Conservation (phyloP, 176 grass and related monocot species). For the Urochloa ruziziensis region DNA sequence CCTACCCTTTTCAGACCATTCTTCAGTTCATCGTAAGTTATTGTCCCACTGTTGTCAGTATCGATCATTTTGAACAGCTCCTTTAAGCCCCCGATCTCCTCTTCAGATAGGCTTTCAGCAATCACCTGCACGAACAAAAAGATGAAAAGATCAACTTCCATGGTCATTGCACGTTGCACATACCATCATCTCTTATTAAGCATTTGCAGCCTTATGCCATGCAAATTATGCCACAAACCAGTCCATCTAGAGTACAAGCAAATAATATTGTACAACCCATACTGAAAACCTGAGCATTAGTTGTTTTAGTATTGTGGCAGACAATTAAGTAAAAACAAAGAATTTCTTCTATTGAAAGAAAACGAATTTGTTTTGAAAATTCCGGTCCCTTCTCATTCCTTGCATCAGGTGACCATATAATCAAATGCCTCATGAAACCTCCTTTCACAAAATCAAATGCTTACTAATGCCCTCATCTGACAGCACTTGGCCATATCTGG, state of each 20-base stretch:
- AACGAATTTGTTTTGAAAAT: not conserved
- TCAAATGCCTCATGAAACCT: too few species aligned
- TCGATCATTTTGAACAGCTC: conserved; percentile 99
- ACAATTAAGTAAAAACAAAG: not conserved
- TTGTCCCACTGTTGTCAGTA: conserved; percentile 93
- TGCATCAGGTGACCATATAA: not conserved
- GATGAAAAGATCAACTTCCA: conserved; percentile 5
- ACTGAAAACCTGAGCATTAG: not conserved
- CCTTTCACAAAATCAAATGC: too few species aligned
- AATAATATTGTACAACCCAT: not conserved
- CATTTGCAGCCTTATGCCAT: conserved; percentile 17
- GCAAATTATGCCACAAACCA: not conserved
- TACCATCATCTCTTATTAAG: not conserved
- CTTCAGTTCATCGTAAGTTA: conserved; percentile 93
- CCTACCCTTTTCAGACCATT: conserved; percentile 85
- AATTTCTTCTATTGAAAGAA: not conserved
- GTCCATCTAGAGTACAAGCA: conserved; percentile 3
- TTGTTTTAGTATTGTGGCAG: not conserved
- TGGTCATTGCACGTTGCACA: conserved; percentile 4
- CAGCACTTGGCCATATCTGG: not conserved
- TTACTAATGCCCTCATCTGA: not conserved
- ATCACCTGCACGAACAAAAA: conserved; percentile 63
- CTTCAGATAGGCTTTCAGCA: conserved; percentile 93
- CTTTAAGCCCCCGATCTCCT: conserved; percentile 94
- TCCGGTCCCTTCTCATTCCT: not conserved